Evolutionary conservation across 805 yeast genomes (phyloP), one percentile per base, ranked within the genome.

Genomic region (Saccharomycopsis sp.): DNA sequence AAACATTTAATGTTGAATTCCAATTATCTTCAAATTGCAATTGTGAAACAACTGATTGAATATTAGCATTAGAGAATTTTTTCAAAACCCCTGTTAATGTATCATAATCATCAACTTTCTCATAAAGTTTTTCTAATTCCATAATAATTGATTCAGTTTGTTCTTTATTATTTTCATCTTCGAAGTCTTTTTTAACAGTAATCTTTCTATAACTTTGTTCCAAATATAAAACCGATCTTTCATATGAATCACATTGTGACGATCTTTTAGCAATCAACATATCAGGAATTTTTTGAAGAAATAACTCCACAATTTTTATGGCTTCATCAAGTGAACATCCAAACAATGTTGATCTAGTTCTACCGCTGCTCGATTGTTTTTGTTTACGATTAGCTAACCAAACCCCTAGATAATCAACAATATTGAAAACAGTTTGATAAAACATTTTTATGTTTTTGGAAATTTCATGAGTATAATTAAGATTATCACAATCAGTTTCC

Each of bases 41-140:
- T 43, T 85, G 85, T 5, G 77, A 65, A 20, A 88, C 69, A 53
- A 85, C 83, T 45, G 87, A 88, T n/a, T 74, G 70, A 33, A 86
- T 60, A 48, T 76, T 74, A 31, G 75, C 72, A 0, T 80, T 70
- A 0, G 94, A 76, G 50, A 84, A 79, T 45, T 70, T 70, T 44
- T 83, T 76, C 42, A 88, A 61, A 3, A 85, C 75, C 18, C 98
- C 99, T 54, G 83, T 88, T 25, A 92, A 65, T 0, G 95, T 78
- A 62, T 92, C 99, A 28, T 79, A 69, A 53, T 94, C 98, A 51
- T 86, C 89, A 36, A 92, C 74, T 42, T 75, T 80, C 5, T 95
- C 79, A 56, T 92, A 92, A 64, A 88, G 82, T 21, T 70, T 69
- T 51, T 85, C 86, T n/a, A 92, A 58, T 4, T 76, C 67, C 1